Base-by-base conservation (phyloP, 202 grass and related monocot genomes). In the Zizania palustris region DNA sequence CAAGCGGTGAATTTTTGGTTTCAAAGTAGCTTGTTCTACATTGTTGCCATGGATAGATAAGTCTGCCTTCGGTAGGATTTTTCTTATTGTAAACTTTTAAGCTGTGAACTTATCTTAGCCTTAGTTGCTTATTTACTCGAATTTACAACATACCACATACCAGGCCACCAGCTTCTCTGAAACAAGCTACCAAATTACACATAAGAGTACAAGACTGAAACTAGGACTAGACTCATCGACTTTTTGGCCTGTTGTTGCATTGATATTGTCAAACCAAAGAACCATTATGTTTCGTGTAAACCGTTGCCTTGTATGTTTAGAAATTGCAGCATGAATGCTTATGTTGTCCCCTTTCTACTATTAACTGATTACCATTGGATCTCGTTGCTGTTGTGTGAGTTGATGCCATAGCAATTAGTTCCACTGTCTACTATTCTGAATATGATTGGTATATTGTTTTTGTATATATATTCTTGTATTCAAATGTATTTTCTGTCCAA, bases 241-340 rank as follows among this genome's bases (percentile, higher is more conserved):
- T 61, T 69, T 42, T 45, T 67, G 46, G 16, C 38, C 0, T 65
- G 21, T 53, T 70, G 21, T 51, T 51, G 20, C 7, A 57, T 18
- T 59, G 16, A 22, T 72, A 59, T 51, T 77, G 34, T 75, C 57
- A 60, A 83, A 57, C 36, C n/a, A 20, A 75, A 75, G 53, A 66
- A 36, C 55, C 28, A 7, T 22, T 48, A 37, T 40, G 3, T 71
- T 53, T 76, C 33, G 22, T 75, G 37, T 70, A 63, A 13, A 40
- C 45, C 54, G 19, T 34, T 68, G 38, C 38, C 9, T 36, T 80
- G 12, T 62, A 73, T 41, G 33, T 60, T 72, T 49, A 48, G 28
- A 18, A 66, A 49, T 10, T 49, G 12, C 48, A 70, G 22, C 49
- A 64, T 22, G 49, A 63, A 19, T 45, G 40, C 35, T 81, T 62